A percentile compares a stretch with the other conserved stretches of the same genome.
Conservation (phyloP, 306 rosid genomes). For the Boehmeria nivea region DNA sequence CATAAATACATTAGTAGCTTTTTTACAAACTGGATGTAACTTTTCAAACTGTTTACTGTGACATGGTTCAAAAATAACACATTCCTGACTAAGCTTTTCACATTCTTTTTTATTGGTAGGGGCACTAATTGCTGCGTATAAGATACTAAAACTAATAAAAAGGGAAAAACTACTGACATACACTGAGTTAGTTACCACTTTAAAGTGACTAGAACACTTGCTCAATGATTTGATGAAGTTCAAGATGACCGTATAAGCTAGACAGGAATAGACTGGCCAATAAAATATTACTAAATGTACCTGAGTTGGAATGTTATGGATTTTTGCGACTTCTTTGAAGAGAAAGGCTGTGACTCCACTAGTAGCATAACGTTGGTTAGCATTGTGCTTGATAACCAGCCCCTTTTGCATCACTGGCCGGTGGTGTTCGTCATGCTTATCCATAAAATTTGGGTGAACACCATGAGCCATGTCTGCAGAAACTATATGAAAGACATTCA, state of each 20-base stretch:
- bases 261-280: constrained; percentile 2
- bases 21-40: background rate
- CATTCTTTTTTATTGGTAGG: background rate
- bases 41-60: no score
- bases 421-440: constrained; percentile 91
- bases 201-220: background rate
- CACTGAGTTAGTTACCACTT: background rate
- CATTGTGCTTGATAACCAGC: constrained; percentile 87
- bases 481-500: constrained; percentile 43
- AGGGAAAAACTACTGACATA: background rate
- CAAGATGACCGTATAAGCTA: background rate
- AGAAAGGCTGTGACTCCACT: constrained; percentile 88
- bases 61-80: background rate
- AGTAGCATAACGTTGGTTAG: constrained; percentile 95
- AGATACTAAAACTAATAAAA: background rate
- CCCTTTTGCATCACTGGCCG: constrained; percentile 90
- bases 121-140: background rate
- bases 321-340: constrained; percentile 73
- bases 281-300: constrained; percentile 24
- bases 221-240: background rate
- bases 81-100: background rate
- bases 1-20: background rate
- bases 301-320: constrained; percentile 86
- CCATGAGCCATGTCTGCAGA: constrained; percentile 99
- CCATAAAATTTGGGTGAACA: constrained; percentile 87